phyloP scores from a whole-genome alignment of 2,329 filamentous ascomycete genomes.

The Aspergillus floridensis region DNA sequence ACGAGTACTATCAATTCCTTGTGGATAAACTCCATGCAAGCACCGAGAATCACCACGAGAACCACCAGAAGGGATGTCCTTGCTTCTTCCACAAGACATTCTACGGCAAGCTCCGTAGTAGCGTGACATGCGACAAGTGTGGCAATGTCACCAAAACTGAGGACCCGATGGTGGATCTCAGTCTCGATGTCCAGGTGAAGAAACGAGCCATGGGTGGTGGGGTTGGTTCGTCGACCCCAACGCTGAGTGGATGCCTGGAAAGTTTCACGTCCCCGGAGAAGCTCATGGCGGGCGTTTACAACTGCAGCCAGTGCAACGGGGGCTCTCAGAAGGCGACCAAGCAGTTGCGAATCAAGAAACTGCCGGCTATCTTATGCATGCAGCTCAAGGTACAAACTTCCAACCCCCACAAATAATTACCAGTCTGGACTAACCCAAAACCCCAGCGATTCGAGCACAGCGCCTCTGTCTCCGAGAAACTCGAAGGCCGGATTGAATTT shows the following conservation, averaged over 20 bases:
- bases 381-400: constrained; percentile 72
- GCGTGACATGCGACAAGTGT: constrained; percentile 87
- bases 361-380: constrained; percentile 87
- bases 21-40: constrained; percentile 83
- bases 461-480: constrained; percentile 74
- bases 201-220: constrained; percentile 42
- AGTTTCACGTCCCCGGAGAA: constrained; percentile 85
- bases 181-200: constrained; percentile 75
- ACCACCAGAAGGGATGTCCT: constrained; percentile 58
- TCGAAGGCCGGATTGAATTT: constrained; percentile 82
- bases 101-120: constrained; percentile 86
- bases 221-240: constrained; percentile 48
- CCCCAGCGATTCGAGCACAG: constrained; percentile 73
- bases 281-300: constrained; percentile 71
- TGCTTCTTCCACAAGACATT: constrained; percentile 95
- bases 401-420: background rate
- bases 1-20: constrained; percentile 95
- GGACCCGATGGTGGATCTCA: constrained; percentile 88
- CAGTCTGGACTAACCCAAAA: constrained; percentile 7
- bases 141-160: constrained; percentile 76
- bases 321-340: constrained; percentile 74
- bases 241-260: constrained; percentile 73
- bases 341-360: constrained; percentile 75
- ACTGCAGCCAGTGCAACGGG: constrained; percentile 74
- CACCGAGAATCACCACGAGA: constrained; percentile 69